Evolutionary conservation across 2,329 filamentous ascomycete species (phyloP).

Genomic region (Colletotrichum agaves): DNA sequence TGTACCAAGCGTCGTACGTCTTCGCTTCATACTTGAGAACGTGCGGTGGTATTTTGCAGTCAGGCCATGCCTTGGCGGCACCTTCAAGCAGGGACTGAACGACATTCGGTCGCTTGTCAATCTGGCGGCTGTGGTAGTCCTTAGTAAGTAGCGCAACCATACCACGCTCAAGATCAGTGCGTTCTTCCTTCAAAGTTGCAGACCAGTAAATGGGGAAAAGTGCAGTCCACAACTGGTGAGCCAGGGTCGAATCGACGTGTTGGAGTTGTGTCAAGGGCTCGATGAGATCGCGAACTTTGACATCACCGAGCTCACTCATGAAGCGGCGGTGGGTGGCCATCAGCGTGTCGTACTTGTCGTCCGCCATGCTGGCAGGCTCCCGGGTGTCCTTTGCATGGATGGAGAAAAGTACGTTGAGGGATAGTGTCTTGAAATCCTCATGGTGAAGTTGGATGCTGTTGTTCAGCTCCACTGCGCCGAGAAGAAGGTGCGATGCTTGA

Average conservation of each 20-base stretch:
- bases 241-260: conserved; percentile 83
- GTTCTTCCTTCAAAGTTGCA: conserved; percentile 85
- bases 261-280: conserved; percentile 93
- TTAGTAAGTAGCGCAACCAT: conserved; percentile 92
- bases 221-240: conserved; percentile 89
- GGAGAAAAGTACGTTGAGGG: conserved; percentile 78
- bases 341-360: conserved; percentile 84
- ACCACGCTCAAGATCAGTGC: conserved; percentile 88
- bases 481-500: conserved; percentile 91
- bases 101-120: conserved; percentile 95
- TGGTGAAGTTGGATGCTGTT: conserved; percentile 79
- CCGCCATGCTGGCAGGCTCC: conserved; percentile 75
- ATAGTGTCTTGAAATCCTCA: conserved; percentile 85
- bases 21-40: conserved; percentile 95
- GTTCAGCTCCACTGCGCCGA: conserved; percentile 90
- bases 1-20: conserved; percentile 97
- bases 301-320: conserved; percentile 81
- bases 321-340: conserved; percentile 86
- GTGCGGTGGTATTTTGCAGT: conserved; percentile 93
- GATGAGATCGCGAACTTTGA: conserved; percentile 88
- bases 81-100: conserved; percentile 92
- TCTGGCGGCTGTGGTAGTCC: conserved; percentile 93
- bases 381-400: conserved; percentile 77
- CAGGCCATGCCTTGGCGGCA: conserved; percentile 83
- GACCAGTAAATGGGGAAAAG: conserved; percentile 97